Percentiles rank a stretch among this genome's conserved stretches.
These are phyloP conservation scores for Aureoboletus auriporus DNA, from an alignment of 768 basidiomycete species.

Conservation along the genomic window DNA sequence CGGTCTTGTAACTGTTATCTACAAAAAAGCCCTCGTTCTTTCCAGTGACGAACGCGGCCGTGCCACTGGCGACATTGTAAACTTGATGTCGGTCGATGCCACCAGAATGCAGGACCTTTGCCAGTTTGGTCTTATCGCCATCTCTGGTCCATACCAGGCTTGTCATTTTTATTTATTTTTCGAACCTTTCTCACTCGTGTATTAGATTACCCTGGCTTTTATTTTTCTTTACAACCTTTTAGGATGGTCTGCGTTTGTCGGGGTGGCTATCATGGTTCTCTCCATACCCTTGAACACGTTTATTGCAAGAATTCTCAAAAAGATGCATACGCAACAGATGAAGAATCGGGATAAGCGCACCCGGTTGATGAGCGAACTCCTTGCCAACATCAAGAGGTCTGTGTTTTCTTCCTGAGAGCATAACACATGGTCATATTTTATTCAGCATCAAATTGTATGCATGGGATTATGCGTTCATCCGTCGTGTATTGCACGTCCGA, in stretches of 20 bases:
- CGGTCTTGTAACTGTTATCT: constrained; percentile 82
- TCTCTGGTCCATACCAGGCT: constrained; percentile 86
- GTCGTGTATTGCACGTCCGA: constrained; percentile 72
- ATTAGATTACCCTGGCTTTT: constrained; percentile 81
- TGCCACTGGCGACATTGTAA: constrained; percentile 89
- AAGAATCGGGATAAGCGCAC: constrained; percentile 85
- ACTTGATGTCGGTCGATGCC: constrained; percentile 87
- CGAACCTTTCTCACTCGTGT: background rate
- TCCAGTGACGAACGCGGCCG: constrained; percentile 82
- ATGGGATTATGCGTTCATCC: constrained; percentile 90
- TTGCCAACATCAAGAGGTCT: constrained; percentile 85
- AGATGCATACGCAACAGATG: constrained; percentile 87
- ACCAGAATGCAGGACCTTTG: constrained; percentile 77
- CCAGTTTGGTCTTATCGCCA: constrained; percentile 76
- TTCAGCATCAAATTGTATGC: constrained; percentile 86
- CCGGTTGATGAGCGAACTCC: constrained; percentile 87
- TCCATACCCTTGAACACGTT: constrained; percentile 72
- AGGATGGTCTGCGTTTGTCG: constrained; percentile 89
- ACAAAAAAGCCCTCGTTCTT: constrained; percentile 80
- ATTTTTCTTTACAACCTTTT: constrained; percentile 85
- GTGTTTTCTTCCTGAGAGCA: background rate
- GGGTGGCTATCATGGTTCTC: constrained; percentile 84
- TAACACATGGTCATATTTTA: background rate
- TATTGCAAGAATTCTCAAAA: constrained; percentile 67
- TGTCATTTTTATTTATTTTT: constrained; percentile 2